Conservation (phyloP, 2,329 filamentous ascomycete species). For the Lomentospora prolificans region DNA sequence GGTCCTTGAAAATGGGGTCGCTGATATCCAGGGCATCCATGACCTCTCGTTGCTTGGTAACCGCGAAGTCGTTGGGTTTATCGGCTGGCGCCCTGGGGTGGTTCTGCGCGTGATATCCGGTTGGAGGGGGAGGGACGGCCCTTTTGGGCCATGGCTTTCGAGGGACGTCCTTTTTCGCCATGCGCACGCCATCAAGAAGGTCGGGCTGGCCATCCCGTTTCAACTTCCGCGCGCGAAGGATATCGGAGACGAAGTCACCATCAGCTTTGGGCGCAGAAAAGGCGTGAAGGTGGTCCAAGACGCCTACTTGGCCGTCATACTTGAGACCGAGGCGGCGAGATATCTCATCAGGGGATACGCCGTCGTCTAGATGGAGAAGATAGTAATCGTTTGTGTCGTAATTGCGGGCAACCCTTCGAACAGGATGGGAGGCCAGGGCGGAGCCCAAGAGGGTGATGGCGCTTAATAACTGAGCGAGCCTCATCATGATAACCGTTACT, state of each 20-base stretch:
- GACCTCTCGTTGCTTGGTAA: slow-evolving; percentile 49
- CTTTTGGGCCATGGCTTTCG: slow-evolving; percentile 45
- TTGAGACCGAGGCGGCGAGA: slow-evolving; percentile 63
- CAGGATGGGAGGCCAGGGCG: slow-evolving; percentile 37
- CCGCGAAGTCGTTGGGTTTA: slow-evolving; percentile 27
- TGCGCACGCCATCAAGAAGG: slow-evolving; percentile 62
- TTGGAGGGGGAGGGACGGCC: slow-evolving; percentile 30
- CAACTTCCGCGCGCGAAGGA: slow-evolving; percentile 4
- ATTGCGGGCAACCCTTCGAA: slow-evolving; percentile 37
- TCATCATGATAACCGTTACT: slow-evolving; percentile 29
- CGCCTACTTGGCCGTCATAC: slow-evolving; percentile 72
- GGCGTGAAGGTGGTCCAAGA: slow-evolving; percentile 72
- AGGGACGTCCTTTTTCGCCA: slow-evolving; percentile 63
- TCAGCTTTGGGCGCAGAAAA: slow-evolving; percentile 63
- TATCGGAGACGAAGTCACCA: slow-evolving; percentile 41
- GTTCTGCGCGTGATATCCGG: slow-evolving; percentile 16
- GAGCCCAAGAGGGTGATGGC: slow-evolving; percentile 41
- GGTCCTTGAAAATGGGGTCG: slow-evolving; percentile 86
- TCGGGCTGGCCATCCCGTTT: slow-evolving; percentile 31
- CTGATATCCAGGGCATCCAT: slow-evolving; percentile 60
- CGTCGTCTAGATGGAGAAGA: slow-evolving; percentile 68
- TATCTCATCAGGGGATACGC: slow-evolving; percentile 56
- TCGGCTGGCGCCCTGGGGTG: neutral
- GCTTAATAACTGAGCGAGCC: slow-evolving; percentile 40
- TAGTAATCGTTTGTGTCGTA: slow-evolving; percentile 86